Base-by-base conservation (phyloP, 1,139 yeast genomes). In the Suhomyces choctaworum region DNA sequence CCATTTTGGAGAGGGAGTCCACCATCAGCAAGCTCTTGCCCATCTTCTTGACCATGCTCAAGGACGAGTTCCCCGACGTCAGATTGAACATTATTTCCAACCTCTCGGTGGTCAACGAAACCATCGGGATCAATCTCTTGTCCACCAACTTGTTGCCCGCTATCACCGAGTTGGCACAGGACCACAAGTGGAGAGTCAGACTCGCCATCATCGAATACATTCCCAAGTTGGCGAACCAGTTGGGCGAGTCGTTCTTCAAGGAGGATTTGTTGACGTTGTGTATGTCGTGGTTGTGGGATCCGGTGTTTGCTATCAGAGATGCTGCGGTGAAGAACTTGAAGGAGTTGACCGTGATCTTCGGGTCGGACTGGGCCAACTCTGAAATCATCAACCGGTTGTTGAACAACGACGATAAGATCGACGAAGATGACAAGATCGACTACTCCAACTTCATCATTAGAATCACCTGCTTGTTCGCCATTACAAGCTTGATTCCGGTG, bases 271-370 rank as follows among this genome's bases (percentile, higher is more conserved):
- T 95, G 44, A 81, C 86, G 32, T 70, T 94, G 49, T 94, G 97
- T 56, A 78, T 94, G 79, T 85, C 92, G 15, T 94, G 98, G 97
- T 72, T 94, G 48, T 90, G 97, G 96, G 99, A 94, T 64, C 86
- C 94, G 11, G 98, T 94, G 26, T 92, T 80, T 62, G 92, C 97
- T 6, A 90, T 94, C 45, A 80, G 99, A 62, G 95, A 89, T 51
- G 98, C 98, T 10, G 97, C 97, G 1, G 96, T 94, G 22, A 66
- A 73, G 42, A 94, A 90, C 59, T 70, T 92, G 51, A 81, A 78
- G 48, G 82, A 84, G 51, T 72, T 94, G 51, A 82, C 96, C 4
- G 76, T 76, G 45, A 89, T 87, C 29, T 94, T 92, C 62, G 98
- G 98, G 21, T 81, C 92, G 16, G 80, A 81, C 27, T 94, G 99